Base-by-base conservation (phyloP, 805 yeast species). In the Candida ortonii region DNA sequence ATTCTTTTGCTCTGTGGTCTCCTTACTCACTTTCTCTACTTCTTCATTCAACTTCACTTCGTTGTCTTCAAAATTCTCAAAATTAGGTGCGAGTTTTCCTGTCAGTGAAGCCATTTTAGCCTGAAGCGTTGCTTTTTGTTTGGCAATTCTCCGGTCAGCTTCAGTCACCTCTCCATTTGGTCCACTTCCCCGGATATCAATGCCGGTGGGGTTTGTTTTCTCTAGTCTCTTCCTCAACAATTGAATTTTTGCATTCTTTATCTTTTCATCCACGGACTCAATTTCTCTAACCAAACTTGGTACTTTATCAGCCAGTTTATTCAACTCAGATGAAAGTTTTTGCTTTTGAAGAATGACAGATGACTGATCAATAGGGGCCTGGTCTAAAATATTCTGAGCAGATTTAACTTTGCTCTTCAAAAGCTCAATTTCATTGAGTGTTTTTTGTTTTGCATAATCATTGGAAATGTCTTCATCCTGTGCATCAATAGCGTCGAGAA, bases 91-190 rank as follows among this genome's bases (percentile, higher is more conserved):
- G 6, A 74, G 66, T 50, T 79, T 82, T 5, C 96, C 96, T 0
- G 97, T 89, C 50, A 90, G 71, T 3, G 90, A 86, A 18, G 96
- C 95, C 95, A 90, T 88, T 47, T 95, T 74, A 32, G 89, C 84
- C 44, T 80, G 78, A 48, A 93, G 67, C 37, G 79, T 63, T 25
- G 90, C 94, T 53, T 84, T 82, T 25, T 85, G 80, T 47, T 74
- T 80, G 24, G 90, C 93, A 49, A 84, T 83, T 44, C 84, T 74
- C 40, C 84, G 73, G 55, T 89, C 97, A 10, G 77, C 62, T 16
- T 85, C 96, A 3, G 97, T 89, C 7, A 87, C 74, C 40, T 78
- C 77, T 19, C 97, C 97, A 51, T 82, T 78, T 29, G 87, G 82
- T 6, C 97, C 97, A 5, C 93, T 76, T 4, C 96, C 97, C 17